Evolutionary conservation across 2,329 filamentous ascomycete genomes (phyloP).

Genomic region (Colletotrichum endophyticum): DNA sequence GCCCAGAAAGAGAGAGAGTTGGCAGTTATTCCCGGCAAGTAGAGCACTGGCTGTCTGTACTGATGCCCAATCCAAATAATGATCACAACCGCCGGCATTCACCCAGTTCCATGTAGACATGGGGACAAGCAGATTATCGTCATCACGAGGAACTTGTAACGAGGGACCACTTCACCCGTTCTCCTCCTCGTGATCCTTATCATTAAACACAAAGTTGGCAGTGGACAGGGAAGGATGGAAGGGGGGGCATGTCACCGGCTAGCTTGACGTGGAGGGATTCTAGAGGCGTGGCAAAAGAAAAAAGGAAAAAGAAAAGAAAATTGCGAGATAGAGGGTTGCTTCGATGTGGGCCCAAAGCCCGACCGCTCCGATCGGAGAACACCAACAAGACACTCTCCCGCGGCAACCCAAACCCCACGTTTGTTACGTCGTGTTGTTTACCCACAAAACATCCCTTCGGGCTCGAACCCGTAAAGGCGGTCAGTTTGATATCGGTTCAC

Average conservation of each 20-base stretch:
- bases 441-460: not conserved
- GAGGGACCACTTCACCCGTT: not conserved
- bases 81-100: not conserved
- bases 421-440: not conserved
- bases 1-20: not conserved
- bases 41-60: not conserved
- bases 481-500: not conserved
- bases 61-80: not conserved
- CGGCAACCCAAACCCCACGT: not conserved
- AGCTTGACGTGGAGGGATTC: not conserved
- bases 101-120: not conserved
- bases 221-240: not conserved
- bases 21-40: not conserved
- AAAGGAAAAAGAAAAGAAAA: not conserved
- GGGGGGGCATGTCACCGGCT: not conserved
- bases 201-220: not conserved
- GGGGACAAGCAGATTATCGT: not conserved
- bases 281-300: not conserved
- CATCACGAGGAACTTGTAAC: not conserved
- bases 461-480: not conserved
- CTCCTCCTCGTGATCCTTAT: not conserved
- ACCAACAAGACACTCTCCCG: not conserved
- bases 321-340: not conserved
- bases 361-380: not conserved
- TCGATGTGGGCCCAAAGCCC: not conserved